phyloP scores from a whole-genome alignment of 495 filamentous ascomycete genomes.

The Xylaria palmicola region DNA sequence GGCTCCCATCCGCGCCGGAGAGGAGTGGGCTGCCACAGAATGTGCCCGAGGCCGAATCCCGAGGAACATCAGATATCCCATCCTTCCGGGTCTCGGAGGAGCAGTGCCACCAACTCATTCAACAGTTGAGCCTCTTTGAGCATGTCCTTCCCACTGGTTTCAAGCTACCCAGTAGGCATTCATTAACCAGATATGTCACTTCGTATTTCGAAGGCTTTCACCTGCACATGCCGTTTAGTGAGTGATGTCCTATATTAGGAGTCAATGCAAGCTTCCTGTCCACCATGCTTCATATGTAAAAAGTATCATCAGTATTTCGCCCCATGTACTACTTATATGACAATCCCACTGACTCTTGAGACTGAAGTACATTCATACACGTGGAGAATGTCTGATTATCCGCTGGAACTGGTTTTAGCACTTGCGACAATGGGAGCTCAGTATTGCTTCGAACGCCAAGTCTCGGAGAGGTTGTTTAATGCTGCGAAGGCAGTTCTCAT shows the following conservation, averaged over 20 bases:
- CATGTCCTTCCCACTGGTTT: background rate
- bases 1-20: background rate
- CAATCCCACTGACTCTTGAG: too few species aligned
- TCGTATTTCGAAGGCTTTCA: constrained; percentile 41
- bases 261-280: too few species aligned
- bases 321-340: too few species aligned
- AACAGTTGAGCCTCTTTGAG: background rate
- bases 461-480: background rate
- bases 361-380: too few species aligned
- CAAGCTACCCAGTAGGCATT: background rate
- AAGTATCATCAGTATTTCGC: too few species aligned
- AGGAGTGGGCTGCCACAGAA: background rate
- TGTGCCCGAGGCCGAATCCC: background rate
- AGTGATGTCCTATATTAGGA: background rate
- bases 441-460: constrained; percentile 8
- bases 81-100: background rate
- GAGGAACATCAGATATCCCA: background rate
- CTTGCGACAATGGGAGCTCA: constrained; percentile 1
- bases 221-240: constrained; percentile 46
- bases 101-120: background rate
- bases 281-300: too few species aligned
- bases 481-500: background rate
- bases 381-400: background rate
- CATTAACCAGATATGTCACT: constrained; percentile 2
- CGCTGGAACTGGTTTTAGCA: background rate